A percentile compares a stretch with the other conserved stretches of the same genome.
phyloP scores from a whole-genome alignment of 257 asterid genomes.

The Penstemon davidsonii region DNA sequence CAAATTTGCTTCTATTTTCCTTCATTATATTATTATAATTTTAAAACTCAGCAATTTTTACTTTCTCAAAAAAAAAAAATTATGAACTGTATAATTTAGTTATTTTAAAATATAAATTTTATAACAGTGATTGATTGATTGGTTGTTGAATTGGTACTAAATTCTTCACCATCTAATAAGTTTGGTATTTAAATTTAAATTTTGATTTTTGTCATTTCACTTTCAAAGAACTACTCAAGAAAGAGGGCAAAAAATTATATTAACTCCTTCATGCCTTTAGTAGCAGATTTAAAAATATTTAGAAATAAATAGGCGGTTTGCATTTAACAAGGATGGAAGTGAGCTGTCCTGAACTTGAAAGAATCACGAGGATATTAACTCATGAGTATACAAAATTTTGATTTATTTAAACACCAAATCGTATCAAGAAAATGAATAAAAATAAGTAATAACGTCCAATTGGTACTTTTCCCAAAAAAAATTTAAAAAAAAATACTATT shows the following conservation, averaged over 20 bases:
- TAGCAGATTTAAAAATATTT: not conserved
- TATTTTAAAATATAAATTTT: not conserved
- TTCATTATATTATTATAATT: too few species aligned
- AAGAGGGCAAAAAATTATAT: constrained; percentile 9
- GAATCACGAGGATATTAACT: not conserved
- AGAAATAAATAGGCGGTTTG: too few species aligned
- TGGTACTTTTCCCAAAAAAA: too few species aligned
- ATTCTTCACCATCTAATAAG: not conserved
- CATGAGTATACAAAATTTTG: too few species aligned
- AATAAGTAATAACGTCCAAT: too few species aligned
- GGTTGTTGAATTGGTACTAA: not conserved
- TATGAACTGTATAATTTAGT: too few species aligned
- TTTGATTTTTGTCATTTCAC: constrained; percentile 6
- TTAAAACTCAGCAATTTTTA: too few species aligned
- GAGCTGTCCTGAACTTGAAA: not conserved
- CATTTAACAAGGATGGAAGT: not conserved
- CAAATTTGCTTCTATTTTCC: too few species aligned
- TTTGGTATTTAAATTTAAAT: not conserved
- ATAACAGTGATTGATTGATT: too few species aligned
- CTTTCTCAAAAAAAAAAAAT: not conserved
- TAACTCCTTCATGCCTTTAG: not conserved
- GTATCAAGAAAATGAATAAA: too few species aligned
- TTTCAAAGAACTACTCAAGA: constrained; percentile 9
- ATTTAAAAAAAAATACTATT: too few species aligned
- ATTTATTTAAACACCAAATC: too few species aligned